Evolutionary conservation across 1,139 yeast genomes (phyloP), one percentile per base, ranked within the genome.

Genomic region (Taphrina confusa): DNA sequence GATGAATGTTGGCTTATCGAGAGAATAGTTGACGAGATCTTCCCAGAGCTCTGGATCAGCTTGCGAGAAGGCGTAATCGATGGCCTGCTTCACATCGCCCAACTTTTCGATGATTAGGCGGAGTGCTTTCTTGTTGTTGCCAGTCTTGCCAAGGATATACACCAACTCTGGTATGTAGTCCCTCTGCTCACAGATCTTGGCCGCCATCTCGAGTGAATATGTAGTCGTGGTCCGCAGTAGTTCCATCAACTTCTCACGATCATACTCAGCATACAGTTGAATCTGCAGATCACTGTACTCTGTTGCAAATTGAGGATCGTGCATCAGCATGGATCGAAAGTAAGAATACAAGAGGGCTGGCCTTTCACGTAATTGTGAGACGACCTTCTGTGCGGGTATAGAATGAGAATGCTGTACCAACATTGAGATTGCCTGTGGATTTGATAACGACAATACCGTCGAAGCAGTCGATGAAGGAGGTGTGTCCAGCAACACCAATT

Each of bases 41-140:
- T 82, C 82, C 96, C 97, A 91, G 9, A 90, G 75, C 18, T 87
- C 95, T 31, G 76, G 73, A 66, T 88, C 95, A 58, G 84, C 82
- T 65, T 86, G 83, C 14, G 79, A 78, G 62, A 80, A 83, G 1
- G 94, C 95, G 77, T 90, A 92, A 16, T 79, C 80, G 34, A 92
- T 87, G 0, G 97, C 97, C 66, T 81, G 78, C 11, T 80, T 80
- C 0, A 96, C 94, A 69, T 91, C 94, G 60, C 84, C 80, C 58
- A 90, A 73, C 66, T 87, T 80, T 65, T 87, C 85, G 45, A 90
- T 83, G 18, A 92, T 90, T 57, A 92, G 75, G 64, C 78, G 79
- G 66, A 92, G 74, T 0, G 97, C 97, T 62, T 81, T 79, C 65
- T 80, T 80, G 63, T 85, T 83, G 65, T 87, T 87, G 1, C 98